Evolutionary conservation across 768 basidiomycete species (phyloP), one percentile per base, ranked within the genome.

Genomic region (Asterophora lycoperdoides): DNA sequence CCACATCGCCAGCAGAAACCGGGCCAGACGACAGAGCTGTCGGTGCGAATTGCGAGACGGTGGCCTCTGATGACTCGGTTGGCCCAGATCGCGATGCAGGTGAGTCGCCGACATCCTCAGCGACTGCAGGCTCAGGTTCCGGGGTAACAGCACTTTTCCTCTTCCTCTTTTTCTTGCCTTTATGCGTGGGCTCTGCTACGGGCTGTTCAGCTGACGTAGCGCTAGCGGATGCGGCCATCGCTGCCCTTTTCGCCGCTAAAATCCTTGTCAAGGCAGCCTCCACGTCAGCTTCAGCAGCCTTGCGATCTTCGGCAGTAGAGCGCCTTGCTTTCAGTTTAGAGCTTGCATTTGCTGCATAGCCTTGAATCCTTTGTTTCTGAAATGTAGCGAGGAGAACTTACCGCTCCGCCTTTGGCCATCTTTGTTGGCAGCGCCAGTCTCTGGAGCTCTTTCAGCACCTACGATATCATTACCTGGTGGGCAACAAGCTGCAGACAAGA

Each of bases 1-100:
- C 56, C 23, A 44, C 58, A 33, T 57, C 64, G 41, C 58, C 58
- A 1, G 56, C 55, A 4, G 49, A 48, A 33, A 56, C 52, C 56
- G 64, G 26, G 34, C 19, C 20, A 20, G 33, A 23, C 13, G 14
- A 2, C 20, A 3, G 34, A 26, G 44, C 17, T 19, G 32, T 35
- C 32, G 19, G 32, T 15, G 13, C 5, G 15, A 13, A n/a, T 33
- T 37, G n/a, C 38, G 33, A 33, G n/a, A 26, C 15, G 19, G 39
- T 18, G 30, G 18, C 28, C 18, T 29, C 20, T 17, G 41, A 17
- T 18, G 18, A 34, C 4, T 15, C 15, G 17, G 20, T 34, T n/a
- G 5, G 23, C 41, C 8, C 20, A n/a, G 11, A 35, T 26, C 8
- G 13, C 3, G 36, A 5, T 17, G 7, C 14, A 40, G 40, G 35